These are phyloP conservation scores for Nitzschia sp. DNA, from an alignment of 108 stramenopile species.

Conservation along the genomic window DNA sequence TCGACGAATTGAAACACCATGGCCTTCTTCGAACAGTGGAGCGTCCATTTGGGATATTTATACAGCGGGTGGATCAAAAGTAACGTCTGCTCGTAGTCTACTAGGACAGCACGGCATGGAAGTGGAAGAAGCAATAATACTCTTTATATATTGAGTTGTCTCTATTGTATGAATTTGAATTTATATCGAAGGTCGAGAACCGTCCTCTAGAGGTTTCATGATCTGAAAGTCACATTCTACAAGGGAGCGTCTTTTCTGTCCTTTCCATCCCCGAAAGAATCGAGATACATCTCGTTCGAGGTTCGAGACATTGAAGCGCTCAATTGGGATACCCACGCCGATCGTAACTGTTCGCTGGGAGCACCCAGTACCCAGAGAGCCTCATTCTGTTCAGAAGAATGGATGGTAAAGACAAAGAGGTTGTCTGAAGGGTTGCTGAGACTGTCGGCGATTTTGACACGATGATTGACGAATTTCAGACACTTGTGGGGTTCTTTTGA, in stretches of 20 bases:
- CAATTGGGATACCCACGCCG: neutral
- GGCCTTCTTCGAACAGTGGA: constrained; percentile 17
- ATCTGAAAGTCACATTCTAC: too few species aligned
- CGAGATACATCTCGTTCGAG: too few species aligned
- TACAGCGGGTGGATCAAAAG: constrained; percentile 19
- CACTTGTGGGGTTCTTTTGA: neutral
- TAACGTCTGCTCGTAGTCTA: too few species aligned
- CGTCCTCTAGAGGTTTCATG: too few species aligned
- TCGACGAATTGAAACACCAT: constrained; percentile 17
- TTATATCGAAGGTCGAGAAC: too few species aligned
- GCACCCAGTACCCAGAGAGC: constrained; percentile 1
- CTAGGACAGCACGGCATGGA: too few species aligned
- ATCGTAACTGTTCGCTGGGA: neutral
- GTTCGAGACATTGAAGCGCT: neutral
- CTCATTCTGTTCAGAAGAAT: constrained; percentile 1
- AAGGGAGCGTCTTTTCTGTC: too few species aligned
- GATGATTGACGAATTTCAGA: neutral
- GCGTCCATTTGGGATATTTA: constrained; percentile 36
- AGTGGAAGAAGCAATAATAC: too few species aligned
- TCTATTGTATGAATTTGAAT: too few species aligned
- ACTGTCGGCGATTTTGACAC: neutral
- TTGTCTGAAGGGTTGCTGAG: neutral
- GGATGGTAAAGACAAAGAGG: constrained; percentile 4
- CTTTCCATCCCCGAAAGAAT: too few species aligned
- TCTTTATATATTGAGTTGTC: too few species aligned